Conservation (phyloP, 2,329 filamentous ascomycete genomes). For the Cucurbitaria berberidis region DNA sequence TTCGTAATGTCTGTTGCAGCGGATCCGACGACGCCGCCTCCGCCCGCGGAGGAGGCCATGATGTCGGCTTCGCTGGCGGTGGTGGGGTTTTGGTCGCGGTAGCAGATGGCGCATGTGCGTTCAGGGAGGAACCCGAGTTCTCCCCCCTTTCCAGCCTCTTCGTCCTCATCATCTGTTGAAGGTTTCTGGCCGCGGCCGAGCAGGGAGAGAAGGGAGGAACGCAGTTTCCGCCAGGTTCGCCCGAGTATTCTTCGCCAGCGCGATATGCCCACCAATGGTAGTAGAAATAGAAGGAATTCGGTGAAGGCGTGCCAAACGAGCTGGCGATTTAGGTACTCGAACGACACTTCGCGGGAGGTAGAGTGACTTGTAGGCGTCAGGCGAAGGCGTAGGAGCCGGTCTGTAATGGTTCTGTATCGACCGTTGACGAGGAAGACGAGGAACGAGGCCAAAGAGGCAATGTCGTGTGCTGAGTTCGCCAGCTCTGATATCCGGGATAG, state of each 20-base stretch:
- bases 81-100: slow-evolving; percentile 85
- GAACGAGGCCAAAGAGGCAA: slow-evolving; percentile 84
- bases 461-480: slow-evolving; percentile 75
- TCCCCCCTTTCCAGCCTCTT: slow-evolving; percentile 63
- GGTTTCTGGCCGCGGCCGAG: slow-evolving; percentile 52
- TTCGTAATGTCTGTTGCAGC: slow-evolving; percentile 95
- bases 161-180: slow-evolving; percentile 55
- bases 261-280: slow-evolving; percentile 95
- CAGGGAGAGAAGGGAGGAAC: slow-evolving; percentile 59
- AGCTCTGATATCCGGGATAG: slow-evolving; percentile 74
- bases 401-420: slow-evolving; percentile 86
- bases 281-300: slow-evolving; percentile 93
- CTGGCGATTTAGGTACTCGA: slow-evolving; percentile 96
- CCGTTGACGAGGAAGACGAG: slow-evolving; percentile 90
- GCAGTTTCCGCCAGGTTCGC: slow-evolving; percentile 82
- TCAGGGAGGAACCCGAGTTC: slow-evolving; percentile 88
- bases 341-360: slow-evolving; percentile 88
- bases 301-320: slow-evolving; percentile 99
- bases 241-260: slow-evolving; percentile 91
- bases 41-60: slow-evolving; percentile 65
- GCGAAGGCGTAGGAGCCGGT: slow-evolving; percentile 82
- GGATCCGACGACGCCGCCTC: slow-evolving; percentile 81
- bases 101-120: slow-evolving; percentile 95
- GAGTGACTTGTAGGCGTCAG: slow-evolving; percentile 83
- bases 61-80: slow-evolving; percentile 71